Conservation (phyloP, 2,329 filamentous ascomycete species). For the Myriosclerotinia curreyana region DNA sequence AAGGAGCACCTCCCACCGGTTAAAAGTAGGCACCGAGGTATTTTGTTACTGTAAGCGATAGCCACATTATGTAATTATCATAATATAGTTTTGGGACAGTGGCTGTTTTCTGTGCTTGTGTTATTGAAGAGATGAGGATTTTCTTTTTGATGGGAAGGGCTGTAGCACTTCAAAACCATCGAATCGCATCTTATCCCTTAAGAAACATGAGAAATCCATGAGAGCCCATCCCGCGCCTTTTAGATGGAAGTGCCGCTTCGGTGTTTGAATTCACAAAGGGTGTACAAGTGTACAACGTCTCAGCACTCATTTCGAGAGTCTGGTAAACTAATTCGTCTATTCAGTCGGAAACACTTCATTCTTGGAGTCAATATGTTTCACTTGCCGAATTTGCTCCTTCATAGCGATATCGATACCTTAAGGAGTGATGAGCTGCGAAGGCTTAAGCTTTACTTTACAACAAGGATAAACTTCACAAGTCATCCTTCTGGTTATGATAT, state of each 20-base stretch:
- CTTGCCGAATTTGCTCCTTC: too few species aligned
- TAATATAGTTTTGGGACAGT: neutral
- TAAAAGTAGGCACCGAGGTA: too few species aligned
- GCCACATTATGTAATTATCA: neutral
- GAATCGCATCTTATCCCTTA: neutral
- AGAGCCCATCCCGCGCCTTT: neutral
- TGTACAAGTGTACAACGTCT: neutral
- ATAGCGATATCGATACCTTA: neutral
- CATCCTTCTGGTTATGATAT: slow-evolving; percentile 1
- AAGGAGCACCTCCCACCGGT: too few species aligned
- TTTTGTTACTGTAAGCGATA: neutral
- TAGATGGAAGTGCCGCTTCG: neutral
- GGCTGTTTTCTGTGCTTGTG: too few species aligned
- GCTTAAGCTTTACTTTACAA: neutral
- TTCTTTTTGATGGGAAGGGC: neutral
- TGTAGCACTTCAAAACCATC: neutral
- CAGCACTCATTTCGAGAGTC: neutral
- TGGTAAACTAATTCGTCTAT: neutral
- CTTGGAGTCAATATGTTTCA: too few species aligned
- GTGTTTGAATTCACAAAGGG: neutral
- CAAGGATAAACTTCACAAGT: neutral
- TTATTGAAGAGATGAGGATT: neutral
- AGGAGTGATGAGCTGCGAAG: neutral
- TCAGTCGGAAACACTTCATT: too few species aligned
- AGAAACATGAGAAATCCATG: neutral